These are phyloP conservation scores for Oropetium thomaeum DNA, from an alignment of 176 grass and related monocot species.

Conservation along the genomic window DNA sequence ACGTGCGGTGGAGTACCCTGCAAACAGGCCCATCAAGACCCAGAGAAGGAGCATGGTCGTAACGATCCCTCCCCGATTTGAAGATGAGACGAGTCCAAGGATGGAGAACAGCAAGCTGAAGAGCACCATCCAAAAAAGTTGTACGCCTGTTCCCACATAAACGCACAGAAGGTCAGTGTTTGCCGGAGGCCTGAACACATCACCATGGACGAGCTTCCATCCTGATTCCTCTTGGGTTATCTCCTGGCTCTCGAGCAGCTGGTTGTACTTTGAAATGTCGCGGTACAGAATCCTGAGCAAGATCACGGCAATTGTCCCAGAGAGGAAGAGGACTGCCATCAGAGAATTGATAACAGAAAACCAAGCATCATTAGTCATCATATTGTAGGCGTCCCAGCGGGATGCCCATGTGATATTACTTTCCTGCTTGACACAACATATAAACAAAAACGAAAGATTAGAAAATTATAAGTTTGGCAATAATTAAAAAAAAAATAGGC, in stretches of 20 bases:
- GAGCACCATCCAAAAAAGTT: slow-evolving; percentile 84
- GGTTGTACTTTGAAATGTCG: slow-evolving; percentile 83
- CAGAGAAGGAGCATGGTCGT: slow-evolving; percentile 75
- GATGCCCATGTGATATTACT: slow-evolving; percentile 81
- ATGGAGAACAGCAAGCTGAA: slow-evolving; percentile 77
- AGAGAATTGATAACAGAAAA: slow-evolving; percentile 84
- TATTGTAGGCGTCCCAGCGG: slow-evolving; percentile 78
- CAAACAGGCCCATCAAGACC: slow-evolving; percentile 86
- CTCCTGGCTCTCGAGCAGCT: slow-evolving; percentile 80
- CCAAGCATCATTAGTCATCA: slow-evolving; percentile 86
- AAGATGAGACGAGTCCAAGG: slow-evolving; percentile 71
- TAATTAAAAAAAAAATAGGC: slow-evolving; percentile 1
- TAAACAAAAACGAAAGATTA: neutral
- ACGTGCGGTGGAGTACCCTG: slow-evolving; percentile 64
- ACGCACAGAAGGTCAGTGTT: slow-evolving; percentile 65
- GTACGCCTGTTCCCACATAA: slow-evolving; percentile 68
- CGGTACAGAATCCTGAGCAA: slow-evolving; percentile 86
- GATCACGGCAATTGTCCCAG: slow-evolving; percentile 85
- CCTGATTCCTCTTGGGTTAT: slow-evolving; percentile 87
- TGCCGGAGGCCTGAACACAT: slow-evolving; percentile 78
- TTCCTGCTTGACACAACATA: slow-evolving; percentile 47
- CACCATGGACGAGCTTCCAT: slow-evolving; percentile 94
- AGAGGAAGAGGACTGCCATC: slow-evolving; percentile 86
- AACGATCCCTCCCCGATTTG: slow-evolving; percentile 71
- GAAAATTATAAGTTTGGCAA: neutral